Evolutionary conservation across 306 rosid species (phyloP).

Genomic region (Boehmeria nivea): DNA sequence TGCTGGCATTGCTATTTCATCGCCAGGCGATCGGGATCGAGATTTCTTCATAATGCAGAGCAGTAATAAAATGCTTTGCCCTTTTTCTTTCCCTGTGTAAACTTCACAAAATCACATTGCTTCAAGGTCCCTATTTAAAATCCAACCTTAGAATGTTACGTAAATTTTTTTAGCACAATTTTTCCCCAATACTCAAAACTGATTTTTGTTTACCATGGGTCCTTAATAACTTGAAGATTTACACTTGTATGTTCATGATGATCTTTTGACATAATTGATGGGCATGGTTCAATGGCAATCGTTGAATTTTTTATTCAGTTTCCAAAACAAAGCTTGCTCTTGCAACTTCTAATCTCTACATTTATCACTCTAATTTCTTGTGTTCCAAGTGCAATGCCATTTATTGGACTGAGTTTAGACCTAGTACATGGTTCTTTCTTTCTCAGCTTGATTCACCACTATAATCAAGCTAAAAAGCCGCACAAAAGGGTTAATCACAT

Average conservation of each 20-base stretch:
- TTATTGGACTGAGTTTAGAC: no score
- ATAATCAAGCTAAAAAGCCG: no score
- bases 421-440: no score
- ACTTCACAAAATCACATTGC: not conserved
- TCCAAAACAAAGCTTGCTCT: no score
- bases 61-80: conserved; percentile 3
- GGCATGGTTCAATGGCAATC: not conserved
- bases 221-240: not conserved
- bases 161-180: not conserved
- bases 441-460: no score
- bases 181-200: not conserved
- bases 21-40: conserved; percentile 6
- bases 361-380: no score
- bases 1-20: conserved; percentile 12
- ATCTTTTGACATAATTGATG: not conserved
- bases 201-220: conserved; percentile 4
- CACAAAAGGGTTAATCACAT: no score
- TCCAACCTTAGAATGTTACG: not conserved
- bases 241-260: not conserved
- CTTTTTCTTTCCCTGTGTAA: conserved; percentile 6
- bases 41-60: conserved; percentile 31
- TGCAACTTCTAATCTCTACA: no score
- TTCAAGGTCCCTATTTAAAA: not conserved
- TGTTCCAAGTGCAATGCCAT: no score
- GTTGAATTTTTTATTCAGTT: no score